phyloP scores from a whole-genome alignment of 306 rosid genomes.

The Fagus sylvatica region DNA sequence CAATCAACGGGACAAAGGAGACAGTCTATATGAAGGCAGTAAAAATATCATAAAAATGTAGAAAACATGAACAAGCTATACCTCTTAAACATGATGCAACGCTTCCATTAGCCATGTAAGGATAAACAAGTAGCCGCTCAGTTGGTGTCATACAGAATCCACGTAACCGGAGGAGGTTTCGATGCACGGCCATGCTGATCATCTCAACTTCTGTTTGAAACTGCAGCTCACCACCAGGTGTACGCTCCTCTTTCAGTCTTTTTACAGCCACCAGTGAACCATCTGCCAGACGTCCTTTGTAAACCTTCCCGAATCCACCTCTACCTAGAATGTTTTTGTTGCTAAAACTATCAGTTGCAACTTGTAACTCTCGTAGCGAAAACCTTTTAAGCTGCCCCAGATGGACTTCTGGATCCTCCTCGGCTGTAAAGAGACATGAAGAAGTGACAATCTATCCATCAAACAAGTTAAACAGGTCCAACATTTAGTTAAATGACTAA shows the following conservation, averaged over 20 bases:
- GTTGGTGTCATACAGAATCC: conserved; percentile 99
- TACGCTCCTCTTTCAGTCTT: conserved; percentile 94
- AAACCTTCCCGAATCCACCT: conserved; percentile 98
- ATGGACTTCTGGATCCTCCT: conserved; percentile 99
- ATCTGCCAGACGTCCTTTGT: conserved; percentile 96
- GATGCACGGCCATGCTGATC: conserved; percentile 99
- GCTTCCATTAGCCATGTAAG: conserved; percentile 98
- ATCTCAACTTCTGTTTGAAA: conserved; percentile 99
- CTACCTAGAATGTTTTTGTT: conserved; percentile 96
- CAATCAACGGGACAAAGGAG: neutral
- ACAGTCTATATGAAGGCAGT: neutral
- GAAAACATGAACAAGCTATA: conserved; percentile 30
- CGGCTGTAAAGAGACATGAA: conserved; percentile 56
- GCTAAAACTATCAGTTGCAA: conserved; percentile 94
- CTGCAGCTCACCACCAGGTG: conserved; percentile 99
- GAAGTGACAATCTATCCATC: conserved; percentile 25
- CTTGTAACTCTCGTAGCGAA: conserved; percentile 91
- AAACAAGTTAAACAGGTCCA: conserved; percentile 9
- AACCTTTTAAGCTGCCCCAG: conserved; percentile 98
- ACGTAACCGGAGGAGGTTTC: conserved; percentile 90
- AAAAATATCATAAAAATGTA: neutral
- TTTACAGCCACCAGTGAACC: conserved; percentile 94
- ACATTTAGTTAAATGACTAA: conserved; percentile 31
- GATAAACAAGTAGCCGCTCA: conserved; percentile 94
- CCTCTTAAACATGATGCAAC: conserved; percentile 99